phyloP scores from a whole-genome alignment of 2,329 filamentous ascomycete species.

The Aspergillus sp. region DNA sequence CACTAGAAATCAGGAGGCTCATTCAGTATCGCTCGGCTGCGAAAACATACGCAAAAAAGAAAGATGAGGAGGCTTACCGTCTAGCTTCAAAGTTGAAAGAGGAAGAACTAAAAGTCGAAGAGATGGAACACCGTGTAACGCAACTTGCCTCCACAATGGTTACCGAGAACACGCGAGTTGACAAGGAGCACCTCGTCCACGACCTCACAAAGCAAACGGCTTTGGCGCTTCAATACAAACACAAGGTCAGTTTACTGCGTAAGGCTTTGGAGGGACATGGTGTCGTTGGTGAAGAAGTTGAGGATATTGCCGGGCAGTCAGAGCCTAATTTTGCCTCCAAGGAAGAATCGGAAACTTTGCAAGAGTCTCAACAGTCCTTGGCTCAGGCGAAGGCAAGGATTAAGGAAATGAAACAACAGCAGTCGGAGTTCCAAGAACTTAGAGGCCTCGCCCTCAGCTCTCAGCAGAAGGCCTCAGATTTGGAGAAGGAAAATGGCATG shows the following conservation, averaged over 20 bases:
- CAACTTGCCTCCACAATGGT: conserved; percentile 43
- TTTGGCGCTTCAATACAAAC: conserved; percentile 46
- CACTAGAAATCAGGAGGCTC: conserved; percentile 60
- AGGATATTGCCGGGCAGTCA: conserved; percentile 20
- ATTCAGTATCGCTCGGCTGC: conserved; percentile 60
- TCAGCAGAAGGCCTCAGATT: conserved; percentile 41
- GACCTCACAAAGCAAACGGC: conserved; percentile 46
- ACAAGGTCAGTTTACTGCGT: conserved; percentile 40
- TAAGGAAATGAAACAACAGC: conserved; percentile 32
- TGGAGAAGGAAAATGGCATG: conserved; percentile 42
- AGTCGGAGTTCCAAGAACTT: conserved; percentile 35
- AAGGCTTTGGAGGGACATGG: conserved; percentile 40
- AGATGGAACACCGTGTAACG: conserved; percentile 46
- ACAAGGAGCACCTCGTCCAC: conserved; percentile 42
- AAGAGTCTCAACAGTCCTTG: conserved; percentile 34
- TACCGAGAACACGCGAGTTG: conserved; percentile 27
- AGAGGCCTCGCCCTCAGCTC: conserved; percentile 38
- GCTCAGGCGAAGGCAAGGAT: conserved; percentile 36
- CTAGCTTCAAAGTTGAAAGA: conserved; percentile 53
- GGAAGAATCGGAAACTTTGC: conserved; percentile 27
- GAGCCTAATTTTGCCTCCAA: conserved; percentile 20
- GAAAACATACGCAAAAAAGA: conserved; percentile 60
- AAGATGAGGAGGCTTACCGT: conserved; percentile 56
- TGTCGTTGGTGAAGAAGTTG: conserved; percentile 32
- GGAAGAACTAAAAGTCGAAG: conserved; percentile 47